These are phyloP conservation scores for Cordyceps cicadae DNA, from an alignment of 2,329 filamentous ascomycete species.

Conservation along the genomic window DNA sequence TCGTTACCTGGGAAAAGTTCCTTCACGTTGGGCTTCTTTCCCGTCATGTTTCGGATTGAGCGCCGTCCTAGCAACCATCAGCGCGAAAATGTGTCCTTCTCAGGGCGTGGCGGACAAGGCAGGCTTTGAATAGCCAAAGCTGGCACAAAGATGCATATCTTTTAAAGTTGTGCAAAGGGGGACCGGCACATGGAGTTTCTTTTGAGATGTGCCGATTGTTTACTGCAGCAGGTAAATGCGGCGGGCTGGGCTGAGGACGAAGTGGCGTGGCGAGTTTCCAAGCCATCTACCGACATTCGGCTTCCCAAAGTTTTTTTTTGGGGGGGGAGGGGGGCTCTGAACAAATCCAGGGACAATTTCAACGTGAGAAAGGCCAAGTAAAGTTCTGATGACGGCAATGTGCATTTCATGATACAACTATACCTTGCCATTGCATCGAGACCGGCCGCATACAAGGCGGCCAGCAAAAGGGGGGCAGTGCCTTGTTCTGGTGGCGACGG, in stretches of 20 bases:
- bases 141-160: not conserved
- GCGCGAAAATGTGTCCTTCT: not conserved
- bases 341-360: too few relatives aligned
- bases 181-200: not conserved
- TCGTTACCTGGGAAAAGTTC: not conserved
- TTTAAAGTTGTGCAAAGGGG: constrained; percentile 7
- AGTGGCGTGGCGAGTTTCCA: constrained; percentile 1
- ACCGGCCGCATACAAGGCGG: not conserved
- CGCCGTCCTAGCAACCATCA: too few relatives aligned
- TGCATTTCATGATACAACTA: constrained; percentile 6
- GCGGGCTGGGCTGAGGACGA: not conserved
- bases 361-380: too few relatives aligned
- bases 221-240: not conserved
- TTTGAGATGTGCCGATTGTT: constrained; percentile 5
- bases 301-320: not conserved
- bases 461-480: not conserved
- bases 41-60: not conserved
- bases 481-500: not conserved
- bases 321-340: not conserved
- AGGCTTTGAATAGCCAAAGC: not conserved
- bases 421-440: constrained; percentile 10
- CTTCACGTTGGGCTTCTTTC: not conserved
- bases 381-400: constrained; percentile 2
- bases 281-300: constrained; percentile 8
- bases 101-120: not conserved